A percentile compares a stretch with the other conserved stretches of the same genome.
Conservation (phyloP, 345 rosid species). For the Salix udensis region DNA sequence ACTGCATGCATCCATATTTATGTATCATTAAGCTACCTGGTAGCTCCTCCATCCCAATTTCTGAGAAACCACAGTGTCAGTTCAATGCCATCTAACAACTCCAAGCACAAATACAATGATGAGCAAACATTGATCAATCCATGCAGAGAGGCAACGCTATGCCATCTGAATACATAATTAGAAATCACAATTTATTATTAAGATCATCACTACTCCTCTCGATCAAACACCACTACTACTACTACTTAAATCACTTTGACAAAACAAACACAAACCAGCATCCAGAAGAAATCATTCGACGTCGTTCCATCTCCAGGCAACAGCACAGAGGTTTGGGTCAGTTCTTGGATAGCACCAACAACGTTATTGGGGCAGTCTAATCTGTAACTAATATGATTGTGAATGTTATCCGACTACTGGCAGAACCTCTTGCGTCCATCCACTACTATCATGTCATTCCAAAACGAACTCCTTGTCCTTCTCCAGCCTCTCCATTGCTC, state of each 20-base stretch:
- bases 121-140: too few relatives aligned
- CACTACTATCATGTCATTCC: neutral
- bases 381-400: neutral
- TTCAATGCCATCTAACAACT: too few relatives aligned
- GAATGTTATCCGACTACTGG: neutral
- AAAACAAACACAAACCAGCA: neutral
- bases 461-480: conserved; percentile 55
- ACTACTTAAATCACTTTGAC: neutral
- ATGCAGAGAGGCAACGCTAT: too few relatives aligned
- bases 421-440: neutral
- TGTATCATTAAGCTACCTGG: too few relatives aligned
- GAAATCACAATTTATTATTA: too few relatives aligned
- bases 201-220: neutral
- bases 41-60: too few relatives aligned
- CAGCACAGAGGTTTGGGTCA: neutral
- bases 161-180: too few relatives aligned
- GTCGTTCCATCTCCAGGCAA: neutral
- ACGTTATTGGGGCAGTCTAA: neutral
- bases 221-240: neutral
- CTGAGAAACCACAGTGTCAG: too few relatives aligned
- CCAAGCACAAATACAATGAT: too few relatives aligned
- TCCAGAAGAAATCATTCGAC: too few relatives aligned
- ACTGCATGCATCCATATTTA: too few relatives aligned
- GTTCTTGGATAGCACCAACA: neutral
- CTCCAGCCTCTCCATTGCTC: conserved; percentile 70